Evolutionary conservation across 257 asterid genomes (phyloP).

Genomic region (Anisodus acutangulus): DNA sequence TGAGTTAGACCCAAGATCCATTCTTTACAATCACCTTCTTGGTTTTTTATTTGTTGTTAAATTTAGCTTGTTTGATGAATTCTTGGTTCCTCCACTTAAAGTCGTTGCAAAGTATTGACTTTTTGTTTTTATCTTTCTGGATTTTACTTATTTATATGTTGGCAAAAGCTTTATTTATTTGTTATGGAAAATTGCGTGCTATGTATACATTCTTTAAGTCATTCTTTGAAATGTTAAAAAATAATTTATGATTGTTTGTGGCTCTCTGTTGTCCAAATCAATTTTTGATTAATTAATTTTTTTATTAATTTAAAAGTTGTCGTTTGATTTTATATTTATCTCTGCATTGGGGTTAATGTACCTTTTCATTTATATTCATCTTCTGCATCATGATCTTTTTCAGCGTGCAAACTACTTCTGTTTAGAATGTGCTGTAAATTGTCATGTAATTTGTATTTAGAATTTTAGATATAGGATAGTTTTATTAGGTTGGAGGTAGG

Average conservation of each 20-base stretch:
- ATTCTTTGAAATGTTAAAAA: background rate
- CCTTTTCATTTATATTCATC: background rate
- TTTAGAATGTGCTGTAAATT: background rate
- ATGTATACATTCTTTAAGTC: background rate
- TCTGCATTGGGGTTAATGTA: background rate
- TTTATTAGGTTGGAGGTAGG: constrained; percentile 4
- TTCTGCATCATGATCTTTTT: background rate
- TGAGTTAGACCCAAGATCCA: no score
- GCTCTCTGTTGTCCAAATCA: background rate
- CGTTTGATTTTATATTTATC: background rate
- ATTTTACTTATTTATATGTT: no score
- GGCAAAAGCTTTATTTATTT: background rate
- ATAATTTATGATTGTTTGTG: background rate
- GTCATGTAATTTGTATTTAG: background rate
- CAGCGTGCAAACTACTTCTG: background rate
- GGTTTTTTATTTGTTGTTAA: no score
- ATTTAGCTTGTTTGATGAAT: background rate
- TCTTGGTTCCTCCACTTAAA: background rate
- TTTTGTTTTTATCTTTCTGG: background rate
- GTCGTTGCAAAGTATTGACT: background rate
- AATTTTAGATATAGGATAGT: background rate
- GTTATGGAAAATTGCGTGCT: background rate
- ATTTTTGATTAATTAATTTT: background rate
- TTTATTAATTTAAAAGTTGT: background rate
- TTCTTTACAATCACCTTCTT: no score